A percentile compares a stretch with the other conserved stretches of the same genome.
Evolutionary conservation across 768 basidiomycete species (phyloP).

Genomic region (Lentinula edodes): DNA sequence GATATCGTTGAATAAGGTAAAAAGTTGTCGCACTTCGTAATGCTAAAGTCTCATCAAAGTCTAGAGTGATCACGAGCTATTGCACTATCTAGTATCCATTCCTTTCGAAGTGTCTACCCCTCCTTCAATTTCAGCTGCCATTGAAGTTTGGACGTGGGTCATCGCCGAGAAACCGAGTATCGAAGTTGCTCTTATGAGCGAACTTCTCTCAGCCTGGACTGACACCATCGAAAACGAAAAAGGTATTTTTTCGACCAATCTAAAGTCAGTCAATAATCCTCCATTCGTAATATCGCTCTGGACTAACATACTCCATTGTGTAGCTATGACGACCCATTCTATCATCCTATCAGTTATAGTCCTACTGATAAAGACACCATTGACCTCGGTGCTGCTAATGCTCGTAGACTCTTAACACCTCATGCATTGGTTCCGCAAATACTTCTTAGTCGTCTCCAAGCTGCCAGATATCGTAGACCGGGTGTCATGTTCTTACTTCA

Average conservation of each 20-base stretch:
- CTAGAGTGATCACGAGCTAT: conserved; percentile 78
- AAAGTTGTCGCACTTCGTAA: not conserved
- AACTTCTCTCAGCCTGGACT: conserved; percentile 85
- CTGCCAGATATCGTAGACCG: conserved; percentile 82
- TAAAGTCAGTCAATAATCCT: conserved; percentile 57
- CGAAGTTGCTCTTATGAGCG: conserved; percentile 80
- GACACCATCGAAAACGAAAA: conserved; percentile 69
- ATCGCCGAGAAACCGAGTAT: conserved; percentile 78
- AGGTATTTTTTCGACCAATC: conserved; percentile 75
- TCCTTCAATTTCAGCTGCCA: conserved; percentile 76
- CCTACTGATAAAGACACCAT: conserved; percentile 86
- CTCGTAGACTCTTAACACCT: conserved; percentile 72
- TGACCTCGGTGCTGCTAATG: conserved; percentile 63
- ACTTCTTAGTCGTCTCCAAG: conserved; percentile 88
- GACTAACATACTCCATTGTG: not conserved
- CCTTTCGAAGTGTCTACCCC: conserved; percentile 91
- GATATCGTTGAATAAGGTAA: conserved; percentile 62
- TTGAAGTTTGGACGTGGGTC: conserved; percentile 96
- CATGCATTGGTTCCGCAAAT: conserved; percentile 84
- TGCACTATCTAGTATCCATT: conserved; percentile 81
- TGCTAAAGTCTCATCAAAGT: not conserved
- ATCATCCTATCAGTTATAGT: conserved; percentile 78
- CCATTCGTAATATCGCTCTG: not conserved
- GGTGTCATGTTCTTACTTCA: conserved; percentile 84
- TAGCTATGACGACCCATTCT: conserved; percentile 88